Base-by-base conservation (phyloP, 2,329 filamentous ascomycete species). In the Boeremia exigua region DNA sequence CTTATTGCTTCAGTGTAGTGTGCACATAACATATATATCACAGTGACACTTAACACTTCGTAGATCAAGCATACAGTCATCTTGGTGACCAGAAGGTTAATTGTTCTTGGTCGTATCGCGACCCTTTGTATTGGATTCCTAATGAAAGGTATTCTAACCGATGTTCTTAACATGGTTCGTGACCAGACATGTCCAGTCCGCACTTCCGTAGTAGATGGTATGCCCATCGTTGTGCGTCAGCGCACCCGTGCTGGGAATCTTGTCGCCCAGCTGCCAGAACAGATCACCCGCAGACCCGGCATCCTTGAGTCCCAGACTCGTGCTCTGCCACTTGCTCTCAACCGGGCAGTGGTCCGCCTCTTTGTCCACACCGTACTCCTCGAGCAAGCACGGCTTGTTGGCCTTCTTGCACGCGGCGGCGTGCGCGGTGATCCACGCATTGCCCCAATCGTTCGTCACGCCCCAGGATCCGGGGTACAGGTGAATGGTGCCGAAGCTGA, bases 401-500 rank as follows among this genome's bases (percentile, higher is more conserved):
- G 72, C 75, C 23, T 67, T 68, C 14, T 75, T 69, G 1, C 74
- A 79, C 0, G 80, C 75, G 0, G 71, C 76, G 0, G 79, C 81
- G 54, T 85, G 83, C 61, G 84, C 81, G 7, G 75, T 75, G 62
- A 85, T 80, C 83, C 82, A 85, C 56, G 81, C 79, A 36, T 79
- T 75, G 0, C 80, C 78, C 82, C 83, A 85, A 37, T 75, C 74
- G 4, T 79, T 72, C 0, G 79, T 82, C 75, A 82, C 83, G 50
- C 66, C 72, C 81, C 82, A 85, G 77, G 78, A 81, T 63, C 84
- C 80, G 0, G 83, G 82, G 65, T 85, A 85, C 0, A 79, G 78
- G 67, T 85, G 83, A 71, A 85, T 82, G 0, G 78, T 78, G 49
- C 81, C 81, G 56, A 84, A 85, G 69, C 84, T 82, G 42, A 85